These are phyloP conservation scores for Xylariaceae sp. DNA, from an alignment of 2,329 filamentous ascomycete genomes.

Conservation along the genomic window DNA sequence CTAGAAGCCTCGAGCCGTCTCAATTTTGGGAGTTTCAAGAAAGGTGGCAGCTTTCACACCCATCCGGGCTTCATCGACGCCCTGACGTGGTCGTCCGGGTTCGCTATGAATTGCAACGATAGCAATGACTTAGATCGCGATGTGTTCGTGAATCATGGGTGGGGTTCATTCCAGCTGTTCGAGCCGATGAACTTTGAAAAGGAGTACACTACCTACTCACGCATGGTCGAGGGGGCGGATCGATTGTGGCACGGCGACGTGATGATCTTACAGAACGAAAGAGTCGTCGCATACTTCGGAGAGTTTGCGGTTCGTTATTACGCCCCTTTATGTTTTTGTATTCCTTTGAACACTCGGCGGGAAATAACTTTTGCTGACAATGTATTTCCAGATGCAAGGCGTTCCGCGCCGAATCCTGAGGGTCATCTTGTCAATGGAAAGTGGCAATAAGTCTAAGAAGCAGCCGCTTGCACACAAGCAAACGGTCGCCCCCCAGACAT, in stretches of 20 bases:
- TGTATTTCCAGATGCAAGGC: too few relatives aligned
- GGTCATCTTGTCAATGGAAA: too few relatives aligned
- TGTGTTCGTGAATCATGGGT: constrained; percentile 58
- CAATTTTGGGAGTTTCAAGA: too few relatives aligned
- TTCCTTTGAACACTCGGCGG: too few relatives aligned
- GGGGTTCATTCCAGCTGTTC: constrained; percentile 50
- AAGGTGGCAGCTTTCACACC: constrained; percentile 51
- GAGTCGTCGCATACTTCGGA: constrained; percentile 40
- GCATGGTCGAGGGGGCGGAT: constrained; percentile 40
- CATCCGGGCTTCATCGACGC: constrained; percentile 59
- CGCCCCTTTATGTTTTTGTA: too few relatives aligned
- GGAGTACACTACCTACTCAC: constrained; percentile 42
- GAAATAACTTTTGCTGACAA: too few relatives aligned
- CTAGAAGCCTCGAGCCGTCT: too few relatives aligned
- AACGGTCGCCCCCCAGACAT: too few relatives aligned
- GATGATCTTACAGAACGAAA: constrained; percentile 39
- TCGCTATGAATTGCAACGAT: constrained; percentile 59
- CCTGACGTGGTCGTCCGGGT: constrained; percentile 56
- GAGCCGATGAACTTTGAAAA: constrained; percentile 40
- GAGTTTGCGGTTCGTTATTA: too few relatives aligned
- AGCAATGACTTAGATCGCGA: constrained; percentile 51
- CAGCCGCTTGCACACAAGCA: too few relatives aligned
- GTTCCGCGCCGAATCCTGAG: too few relatives aligned
- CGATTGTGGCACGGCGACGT: constrained; percentile 39
- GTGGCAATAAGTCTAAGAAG: too few relatives aligned